phyloP scores from a whole-genome alignment of 768 basidiomycete genomes.

The Boletus patriciae region DNA sequence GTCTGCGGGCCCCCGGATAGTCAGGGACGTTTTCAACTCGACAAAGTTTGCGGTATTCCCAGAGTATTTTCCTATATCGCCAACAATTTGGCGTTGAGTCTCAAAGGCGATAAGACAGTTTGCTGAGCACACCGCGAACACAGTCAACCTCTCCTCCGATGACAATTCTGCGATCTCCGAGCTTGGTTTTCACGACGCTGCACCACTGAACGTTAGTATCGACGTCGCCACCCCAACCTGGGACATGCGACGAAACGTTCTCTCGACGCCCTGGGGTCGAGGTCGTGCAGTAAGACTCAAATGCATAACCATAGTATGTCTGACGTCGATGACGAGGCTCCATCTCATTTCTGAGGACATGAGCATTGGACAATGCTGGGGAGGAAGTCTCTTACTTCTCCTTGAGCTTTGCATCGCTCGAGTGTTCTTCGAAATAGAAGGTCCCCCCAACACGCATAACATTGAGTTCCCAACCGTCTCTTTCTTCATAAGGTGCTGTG shows the following conservation, averaged over 20 bases:
- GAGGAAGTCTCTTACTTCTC: slow-evolving; percentile 55
- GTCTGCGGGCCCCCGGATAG: slow-evolving; percentile 63
- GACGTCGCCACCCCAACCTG: slow-evolving; percentile 77
- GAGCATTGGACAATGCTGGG: background rate
- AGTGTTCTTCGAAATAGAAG: slow-evolving; percentile 74
- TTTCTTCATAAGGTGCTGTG: slow-evolving; percentile 78
- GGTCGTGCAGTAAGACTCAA: slow-evolving; percentile 83
- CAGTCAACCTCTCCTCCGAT: slow-evolving; percentile 94
- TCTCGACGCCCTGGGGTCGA: slow-evolving; percentile 28
- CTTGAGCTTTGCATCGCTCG: slow-evolving; percentile 53
- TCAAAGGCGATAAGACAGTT: background rate
- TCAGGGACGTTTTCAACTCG: slow-evolving; percentile 84
- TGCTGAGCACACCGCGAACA: slow-evolving; percentile 56
- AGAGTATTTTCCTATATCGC: slow-evolving; percentile 55
- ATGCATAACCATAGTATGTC: slow-evolving; percentile 84
- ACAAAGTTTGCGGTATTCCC: slow-evolving; percentile 69
- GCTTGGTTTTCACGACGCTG: slow-evolving; percentile 81
- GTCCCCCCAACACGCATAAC: slow-evolving; percentile 73
- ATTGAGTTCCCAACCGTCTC: slow-evolving; percentile 80
- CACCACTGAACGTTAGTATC: slow-evolving; percentile 93
- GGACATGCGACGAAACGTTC: slow-evolving; percentile 25
- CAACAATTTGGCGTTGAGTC: background rate
- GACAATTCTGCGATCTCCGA: slow-evolving; percentile 67
- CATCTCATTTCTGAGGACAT: slow-evolving; percentile 55
- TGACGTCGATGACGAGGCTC: slow-evolving; percentile 61